phyloP scores from a whole-genome alignment of 2,329 filamentous ascomycete genomes.

The Colletotrichum paranaense region DNA sequence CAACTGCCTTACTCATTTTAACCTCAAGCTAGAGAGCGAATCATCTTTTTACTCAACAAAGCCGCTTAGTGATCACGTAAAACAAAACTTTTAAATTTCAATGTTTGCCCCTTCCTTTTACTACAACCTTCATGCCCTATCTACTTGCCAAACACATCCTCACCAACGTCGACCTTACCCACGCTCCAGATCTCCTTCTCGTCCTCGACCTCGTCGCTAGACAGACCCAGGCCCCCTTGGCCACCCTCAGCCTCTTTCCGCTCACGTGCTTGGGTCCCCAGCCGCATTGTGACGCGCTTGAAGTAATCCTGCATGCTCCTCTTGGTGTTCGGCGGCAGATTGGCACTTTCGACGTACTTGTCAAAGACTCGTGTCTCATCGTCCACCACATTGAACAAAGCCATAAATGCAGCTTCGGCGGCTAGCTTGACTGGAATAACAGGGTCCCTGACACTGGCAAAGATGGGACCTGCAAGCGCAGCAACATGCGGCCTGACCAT shows the following conservation, averaged over 20 bases:
- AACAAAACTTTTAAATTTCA: slow-evolving; percentile 26
- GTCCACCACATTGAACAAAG: slow-evolving; percentile 90
- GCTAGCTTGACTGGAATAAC: slow-evolving; percentile 96
- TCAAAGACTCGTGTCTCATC: slow-evolving; percentile 89
- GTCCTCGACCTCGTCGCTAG: slow-evolving; percentile 92
- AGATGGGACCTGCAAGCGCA: slow-evolving; percentile 84
- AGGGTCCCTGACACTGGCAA: slow-evolving; percentile 88
- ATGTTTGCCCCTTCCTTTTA: slow-evolving; percentile 29
- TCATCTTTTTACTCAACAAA: background rate
- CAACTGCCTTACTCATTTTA: too few relatives aligned
- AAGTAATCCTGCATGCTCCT: slow-evolving; percentile 97
- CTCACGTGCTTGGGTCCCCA: slow-evolving; percentile 90
- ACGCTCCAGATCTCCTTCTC: slow-evolving; percentile 97
- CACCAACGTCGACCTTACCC: slow-evolving; percentile 84
- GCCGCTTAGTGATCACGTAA: background rate
- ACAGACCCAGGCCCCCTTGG: slow-evolving; percentile 84
- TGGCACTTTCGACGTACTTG: slow-evolving; percentile 82
- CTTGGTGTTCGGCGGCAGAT: slow-evolving; percentile 78
- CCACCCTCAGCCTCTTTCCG: slow-evolving; percentile 92
- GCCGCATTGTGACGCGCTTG: slow-evolving; percentile 86
- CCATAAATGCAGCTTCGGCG: slow-evolving; percentile 92
- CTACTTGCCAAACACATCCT: slow-evolving; percentile 65
- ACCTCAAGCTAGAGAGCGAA: too few relatives aligned
- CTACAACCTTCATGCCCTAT: slow-evolving; percentile 13
- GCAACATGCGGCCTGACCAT: slow-evolving; percentile 84